Base-by-base conservation (phyloP, 108 stramenopile species). In the Cyclotella sp. region DNA sequence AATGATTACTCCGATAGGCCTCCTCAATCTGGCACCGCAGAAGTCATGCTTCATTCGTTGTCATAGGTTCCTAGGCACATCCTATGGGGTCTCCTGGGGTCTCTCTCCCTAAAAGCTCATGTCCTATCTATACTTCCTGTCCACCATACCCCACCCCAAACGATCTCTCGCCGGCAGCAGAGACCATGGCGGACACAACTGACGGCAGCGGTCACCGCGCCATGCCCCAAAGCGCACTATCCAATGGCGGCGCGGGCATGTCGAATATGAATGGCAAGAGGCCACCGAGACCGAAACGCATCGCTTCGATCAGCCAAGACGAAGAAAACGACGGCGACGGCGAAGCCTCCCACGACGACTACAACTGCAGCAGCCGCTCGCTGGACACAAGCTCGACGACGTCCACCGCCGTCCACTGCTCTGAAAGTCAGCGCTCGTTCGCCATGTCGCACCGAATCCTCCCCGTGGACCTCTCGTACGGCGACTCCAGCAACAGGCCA, bases 241-340 rank as follows among this genome's bases (percentile, higher is more conserved):
- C 55, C 30, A 61, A 39, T 13, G 60, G 60, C 60, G 34, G 14
- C 30, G 18, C 29, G 3, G 15, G 8, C 29, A 30, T 49, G 47
- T 1, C 47, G 18, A 49, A 61, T 13, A 61, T 34, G 12, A 19
- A 57, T 8, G 22, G 12, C 55, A 26, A 57, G 15, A 13, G 60
- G 6, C 15, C 34, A 8, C 60, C 60, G 13, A 29, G 60, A 13
- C 60, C 60, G 14, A 61, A 39, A 34, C 60, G 60, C 60, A 39
- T 61, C 60, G 30, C 60, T 34, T 61, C 60, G 30, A 61, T 61
- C 29, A 7, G 30, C 29, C 12, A 39, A 2, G 60, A 14, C 60
- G 60, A 61, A 29, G 60, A 61, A 34, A 15, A 13, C 34, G 60
- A 61, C 12, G 30, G 12, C 29, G 60, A 39, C 34, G 47, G n/a